Evolutionary conservation across 1,284 basidiomycete species (phyloP).

Genomic region (Ceratobasidium sp.): DNA sequence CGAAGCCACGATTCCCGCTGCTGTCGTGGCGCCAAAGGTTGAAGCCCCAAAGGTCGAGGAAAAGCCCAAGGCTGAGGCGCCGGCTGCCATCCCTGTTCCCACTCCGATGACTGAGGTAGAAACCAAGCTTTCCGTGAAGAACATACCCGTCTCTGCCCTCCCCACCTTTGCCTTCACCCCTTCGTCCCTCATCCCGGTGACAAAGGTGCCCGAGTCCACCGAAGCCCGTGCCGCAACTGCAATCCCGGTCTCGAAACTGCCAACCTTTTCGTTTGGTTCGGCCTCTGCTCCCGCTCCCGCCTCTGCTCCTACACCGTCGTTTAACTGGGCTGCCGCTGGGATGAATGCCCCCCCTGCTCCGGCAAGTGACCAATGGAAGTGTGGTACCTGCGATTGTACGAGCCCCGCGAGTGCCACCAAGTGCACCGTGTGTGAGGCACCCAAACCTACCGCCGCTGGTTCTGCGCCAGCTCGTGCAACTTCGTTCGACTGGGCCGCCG

Average conservation of each 20-base stretch:
- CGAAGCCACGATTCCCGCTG: background rate
- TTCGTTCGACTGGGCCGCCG: conserved; percentile 27
- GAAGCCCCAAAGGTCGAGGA: conserved; percentile 1
- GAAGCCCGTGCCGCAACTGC: conserved; percentile 19
- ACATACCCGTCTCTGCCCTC: conserved; percentile 14
- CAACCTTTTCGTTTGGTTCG: conserved; percentile 23
- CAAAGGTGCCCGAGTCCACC: conserved; percentile 7
- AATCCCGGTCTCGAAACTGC: conserved; percentile 18
- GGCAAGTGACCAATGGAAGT: conserved; percentile 44
- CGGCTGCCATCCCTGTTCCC: background rate
- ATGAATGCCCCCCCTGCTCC: conserved; percentile 19
- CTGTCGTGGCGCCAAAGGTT: background rate
- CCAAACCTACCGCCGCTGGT: conserved; percentile 27
- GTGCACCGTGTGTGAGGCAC: conserved; percentile 47
- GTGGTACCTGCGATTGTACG: conserved; percentile 37
- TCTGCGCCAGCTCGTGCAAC: conserved; percentile 12
- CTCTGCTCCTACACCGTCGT: conserved; percentile 14
- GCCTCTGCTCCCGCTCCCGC: background rate
- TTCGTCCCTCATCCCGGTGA: background rate
- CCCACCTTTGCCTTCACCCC: conserved; percentile 17
- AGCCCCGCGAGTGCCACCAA: conserved; percentile 46
- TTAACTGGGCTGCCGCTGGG: conserved; percentile 30
- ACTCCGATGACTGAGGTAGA: conserved; percentile 1
- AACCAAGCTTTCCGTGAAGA: conserved; percentile 15
- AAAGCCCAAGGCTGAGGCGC: conserved; percentile 6